Evolutionary conservation across 2,329 filamentous ascomycete species (phyloP).

Genomic region (Myriosclerotinia duriaeana): DNA sequence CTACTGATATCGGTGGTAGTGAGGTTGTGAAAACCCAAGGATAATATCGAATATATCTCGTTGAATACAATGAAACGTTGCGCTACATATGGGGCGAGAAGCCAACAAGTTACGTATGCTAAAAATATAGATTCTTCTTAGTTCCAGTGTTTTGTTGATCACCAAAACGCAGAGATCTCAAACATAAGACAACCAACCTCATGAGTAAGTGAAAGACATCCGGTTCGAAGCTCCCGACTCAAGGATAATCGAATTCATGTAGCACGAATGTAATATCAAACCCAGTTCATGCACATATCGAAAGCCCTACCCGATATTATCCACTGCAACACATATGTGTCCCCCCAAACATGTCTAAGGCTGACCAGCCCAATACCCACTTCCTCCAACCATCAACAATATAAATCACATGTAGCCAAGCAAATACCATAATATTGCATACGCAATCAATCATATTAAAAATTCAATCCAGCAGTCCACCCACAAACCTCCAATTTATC

Average conservation of each 20-base stretch:
- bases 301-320: conserved; percentile 22
- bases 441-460: conserved; percentile 13
- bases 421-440: not conserved
- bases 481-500: not conserved
- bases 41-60: not conserved
- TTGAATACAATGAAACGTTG: not conserved
- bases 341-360: conserved; percentile 12
- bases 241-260: not conserved
- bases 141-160: not conserved
- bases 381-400: not conserved
- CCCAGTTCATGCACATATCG: conserved; percentile 13
- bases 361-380: conserved; percentile 9
- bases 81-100: not conserved
- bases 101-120: not conserved
- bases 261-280: not conserved
- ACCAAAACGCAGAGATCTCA: conserved; percentile 8
- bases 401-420: not conserved
- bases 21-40: not conserved
- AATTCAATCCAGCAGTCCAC: not conserved
- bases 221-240: conserved; percentile 5
- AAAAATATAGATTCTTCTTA: not conserved
- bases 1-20: not conserved
- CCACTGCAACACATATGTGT: conserved; percentile 9
- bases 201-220: conserved; percentile 3
- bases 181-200: not conserved